Evolutionary conservation across 1,139 yeast species (phyloP).

Genomic region (Ashbya aceris): DNA sequence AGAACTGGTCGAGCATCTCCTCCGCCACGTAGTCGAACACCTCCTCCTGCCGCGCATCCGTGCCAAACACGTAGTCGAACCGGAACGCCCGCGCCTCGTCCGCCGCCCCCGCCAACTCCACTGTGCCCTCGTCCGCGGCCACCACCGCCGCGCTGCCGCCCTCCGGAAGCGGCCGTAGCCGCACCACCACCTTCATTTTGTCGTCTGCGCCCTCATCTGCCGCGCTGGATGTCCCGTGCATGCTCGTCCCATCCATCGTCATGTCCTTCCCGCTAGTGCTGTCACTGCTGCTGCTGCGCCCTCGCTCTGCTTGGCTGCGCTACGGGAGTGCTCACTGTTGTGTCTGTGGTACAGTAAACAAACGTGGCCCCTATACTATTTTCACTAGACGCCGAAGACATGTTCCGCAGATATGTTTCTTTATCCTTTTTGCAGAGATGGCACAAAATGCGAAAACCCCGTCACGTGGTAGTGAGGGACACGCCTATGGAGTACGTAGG

Average conservation of each 20-base stretch:
- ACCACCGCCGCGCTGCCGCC: not conserved
- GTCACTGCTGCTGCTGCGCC: no score
- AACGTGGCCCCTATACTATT: not conserved
- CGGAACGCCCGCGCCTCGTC: conserved; percentile 32
- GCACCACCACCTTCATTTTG: conserved; percentile 2
- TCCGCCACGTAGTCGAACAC: conserved; percentile 53
- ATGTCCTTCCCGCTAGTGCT: not conserved
- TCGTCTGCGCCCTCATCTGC: not conserved
- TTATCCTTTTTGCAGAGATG: not conserved
- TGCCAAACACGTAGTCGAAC: conserved; percentile 59
- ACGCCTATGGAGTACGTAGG: not conserved
- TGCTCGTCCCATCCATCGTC: conserved; percentile 1
- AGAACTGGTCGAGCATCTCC: conserved; percentile 48
- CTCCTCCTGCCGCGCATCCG: conserved; percentile 44
- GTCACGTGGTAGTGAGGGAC: not conserved
- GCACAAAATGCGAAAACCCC: conserved; percentile 1
- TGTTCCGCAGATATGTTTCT: not conserved
- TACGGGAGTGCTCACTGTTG: not conserved
- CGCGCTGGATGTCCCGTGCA: conserved; percentile 1
- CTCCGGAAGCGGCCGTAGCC: not conserved
- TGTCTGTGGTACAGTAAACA: not conserved
- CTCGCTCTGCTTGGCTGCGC: no score
- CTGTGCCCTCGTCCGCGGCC: not conserved
- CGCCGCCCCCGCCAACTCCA: not conserved
- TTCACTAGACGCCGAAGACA: no score